A percentile compares a stretch with the other conserved stretches of the same genome.
Evolutionary conservation across 768 basidiomycete genomes (phyloP).

Genomic region (Serendipita sp.): DNA sequence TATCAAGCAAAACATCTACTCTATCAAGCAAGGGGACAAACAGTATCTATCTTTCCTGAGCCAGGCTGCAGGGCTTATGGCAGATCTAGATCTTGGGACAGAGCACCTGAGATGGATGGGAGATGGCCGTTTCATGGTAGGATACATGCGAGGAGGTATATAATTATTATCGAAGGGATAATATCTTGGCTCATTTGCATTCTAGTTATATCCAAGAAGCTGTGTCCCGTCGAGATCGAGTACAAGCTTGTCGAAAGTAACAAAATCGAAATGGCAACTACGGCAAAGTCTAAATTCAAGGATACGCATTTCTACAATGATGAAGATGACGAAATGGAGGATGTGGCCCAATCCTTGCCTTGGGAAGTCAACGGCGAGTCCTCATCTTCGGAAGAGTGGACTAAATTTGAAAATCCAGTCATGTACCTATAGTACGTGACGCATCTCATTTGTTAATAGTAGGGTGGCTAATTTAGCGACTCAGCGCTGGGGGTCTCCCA

Average conservation of each 20-base stretch:
- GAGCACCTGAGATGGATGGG: conserved; percentile 81
- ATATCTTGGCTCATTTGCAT: conserved; percentile 1
- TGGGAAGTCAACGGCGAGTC: conserved; percentile 20
- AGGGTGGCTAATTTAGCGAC: background rate
- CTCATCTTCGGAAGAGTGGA: conserved; percentile 46
- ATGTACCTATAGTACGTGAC: conserved; percentile 36
- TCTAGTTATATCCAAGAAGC: conserved; percentile 40
- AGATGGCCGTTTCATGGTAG: conserved; percentile 56
- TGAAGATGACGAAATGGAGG: conserved; percentile 9
- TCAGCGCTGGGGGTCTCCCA: conserved; percentile 55
- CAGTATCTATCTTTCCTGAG: conserved; percentile 65
- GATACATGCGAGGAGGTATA: conserved; percentile 53
- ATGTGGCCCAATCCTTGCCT: conserved; percentile 22
- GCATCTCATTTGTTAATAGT: background rate
- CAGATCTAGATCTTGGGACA: conserved; percentile 70
- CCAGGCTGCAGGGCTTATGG: conserved; percentile 69
- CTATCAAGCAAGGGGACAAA: conserved; percentile 50
- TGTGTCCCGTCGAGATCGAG: conserved; percentile 54
- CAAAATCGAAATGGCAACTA: conserved; percentile 49
- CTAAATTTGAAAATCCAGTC: conserved; percentile 47
- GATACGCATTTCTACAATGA: conserved; percentile 7
- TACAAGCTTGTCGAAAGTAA: conserved; percentile 54
- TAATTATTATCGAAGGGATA: background rate
- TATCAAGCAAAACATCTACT: conserved; percentile 63
- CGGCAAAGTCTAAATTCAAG: conserved; percentile 8